Evolutionary conservation across 257 asterid species (phyloP).

Genomic region (Jacaranda mimosifolia): DNA sequence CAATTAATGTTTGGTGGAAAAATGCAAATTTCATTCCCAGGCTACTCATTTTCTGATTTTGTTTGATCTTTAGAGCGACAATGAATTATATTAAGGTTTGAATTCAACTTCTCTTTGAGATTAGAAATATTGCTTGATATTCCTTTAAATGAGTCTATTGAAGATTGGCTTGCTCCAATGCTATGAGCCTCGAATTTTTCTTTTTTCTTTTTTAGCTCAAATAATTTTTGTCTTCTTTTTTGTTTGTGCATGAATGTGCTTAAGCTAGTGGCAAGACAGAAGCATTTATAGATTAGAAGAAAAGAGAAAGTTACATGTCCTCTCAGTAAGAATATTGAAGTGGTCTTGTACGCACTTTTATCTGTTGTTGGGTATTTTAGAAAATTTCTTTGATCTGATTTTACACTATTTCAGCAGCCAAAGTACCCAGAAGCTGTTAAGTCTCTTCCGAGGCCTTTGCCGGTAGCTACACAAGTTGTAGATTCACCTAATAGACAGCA

Average conservation of each 20-base stretch:
- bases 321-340: background rate
- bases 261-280: no score
- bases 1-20: background rate
- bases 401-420: conserved; percentile 46
- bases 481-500: conserved; percentile 45
- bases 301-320: background rate
- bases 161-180: no score
- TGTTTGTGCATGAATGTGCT: background rate
- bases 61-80: background rate
- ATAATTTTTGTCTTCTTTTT: background rate
- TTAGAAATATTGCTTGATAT: background rate
- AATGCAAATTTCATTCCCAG: background rate
- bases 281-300: no score
- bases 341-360: background rate
- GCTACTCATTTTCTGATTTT: background rate
- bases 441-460: conserved; percentile 69
- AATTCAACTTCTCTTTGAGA: background rate
- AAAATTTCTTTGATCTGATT: background rate
- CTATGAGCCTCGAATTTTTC: no score
- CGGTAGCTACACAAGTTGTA: conserved; percentile 50
- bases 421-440: conserved; percentile 50
- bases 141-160: background rate
- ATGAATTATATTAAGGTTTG: background rate
- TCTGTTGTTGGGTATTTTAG: background rate
- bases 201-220: no score